Evolutionary conservation across 1,139 yeast genomes (phyloP), one percentile per base, ranked within the genome.

Genomic region (Yamadazyma spencermartinsiae): DNA sequence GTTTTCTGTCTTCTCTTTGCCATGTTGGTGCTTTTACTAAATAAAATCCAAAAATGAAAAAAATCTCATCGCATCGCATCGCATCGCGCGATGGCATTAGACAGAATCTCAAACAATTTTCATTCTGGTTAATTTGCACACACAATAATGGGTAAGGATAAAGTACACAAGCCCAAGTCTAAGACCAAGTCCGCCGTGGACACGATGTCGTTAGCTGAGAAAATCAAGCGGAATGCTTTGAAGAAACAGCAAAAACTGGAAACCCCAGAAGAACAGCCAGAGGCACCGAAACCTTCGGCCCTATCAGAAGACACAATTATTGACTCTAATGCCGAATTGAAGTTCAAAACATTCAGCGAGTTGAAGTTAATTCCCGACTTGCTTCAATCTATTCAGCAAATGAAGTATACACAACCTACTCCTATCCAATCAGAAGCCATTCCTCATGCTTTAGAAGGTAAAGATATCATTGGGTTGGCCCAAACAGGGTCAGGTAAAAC

Each of bases 391-490:
- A 81, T 94, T 48, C 79, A 81, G 41, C 73, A 68, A 33, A 63
- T 85, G 69, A 81, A 83, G 45, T 85, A 66, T 55, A 63, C 78
- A 17, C 76, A 72, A 45, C 92, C 92, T 33, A 89, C 98, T 0
- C 96, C 98, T 10, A 92, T 92, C 55, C 98, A 92, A 62, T 76
- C 85, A 4, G 90, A 86, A 60, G 79, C 97, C 7, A 86, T 94
- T 43, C 98, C 98, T 0, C 86, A 86, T 50, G 97, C 97, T 4
- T 67, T 92, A 17, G 80, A 83, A 49, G 97, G 97, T 1, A 79
- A 81, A 50, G 94, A 85, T 63, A 79, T 85, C 41, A 84, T 85
- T 51, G 94, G 92, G 11, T 69, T 85, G 47, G 94, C 94, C 0
- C 89, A 82, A 55, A 85, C 94, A 0, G 94, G 94, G 36, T 83